Conservation (phyloP, 768 basidiomycete species). For the Lactarius akahatsu region DNA sequence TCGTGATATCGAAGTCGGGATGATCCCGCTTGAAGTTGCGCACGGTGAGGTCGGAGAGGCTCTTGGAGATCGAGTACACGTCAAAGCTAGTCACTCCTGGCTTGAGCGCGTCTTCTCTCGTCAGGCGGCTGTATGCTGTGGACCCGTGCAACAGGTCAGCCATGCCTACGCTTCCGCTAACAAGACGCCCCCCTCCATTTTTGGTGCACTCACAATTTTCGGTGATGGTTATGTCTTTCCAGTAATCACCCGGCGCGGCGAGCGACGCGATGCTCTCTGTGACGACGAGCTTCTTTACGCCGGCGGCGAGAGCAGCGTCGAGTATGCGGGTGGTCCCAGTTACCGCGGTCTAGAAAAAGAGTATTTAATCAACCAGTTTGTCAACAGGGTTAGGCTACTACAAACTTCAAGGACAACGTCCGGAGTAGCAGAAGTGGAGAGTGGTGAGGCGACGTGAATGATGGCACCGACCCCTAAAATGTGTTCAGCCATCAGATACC, state of each 20-base stretch:
- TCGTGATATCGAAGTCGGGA: slow-evolving; percentile 32
- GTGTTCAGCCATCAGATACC: not conserved
- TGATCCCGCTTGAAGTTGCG: slow-evolving; percentile 33
- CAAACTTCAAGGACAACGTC: slow-evolving; percentile 26
- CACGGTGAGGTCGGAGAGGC: slow-evolving; percentile 32
- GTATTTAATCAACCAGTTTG: not conserved
- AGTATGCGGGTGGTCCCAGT: slow-evolving; percentile 25
- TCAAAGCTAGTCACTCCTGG: slow-evolving; percentile 31
- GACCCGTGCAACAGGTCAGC: too few species aligned
- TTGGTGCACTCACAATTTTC: slow-evolving; percentile 8
- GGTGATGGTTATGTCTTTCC: slow-evolving; percentile 7
- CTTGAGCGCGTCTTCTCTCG: slow-evolving; percentile 35
- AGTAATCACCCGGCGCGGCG: not conserved
- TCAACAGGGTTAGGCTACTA: not conserved
- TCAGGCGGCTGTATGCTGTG: slow-evolving; percentile 39
- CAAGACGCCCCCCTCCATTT: too few species aligned
- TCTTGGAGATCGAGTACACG: slow-evolving; percentile 42
- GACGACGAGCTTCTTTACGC: slow-evolving; percentile 20
- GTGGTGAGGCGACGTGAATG: slow-evolving; percentile 28
- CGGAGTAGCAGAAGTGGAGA: slow-evolving; percentile 3
- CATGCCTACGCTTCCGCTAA: too few species aligned
- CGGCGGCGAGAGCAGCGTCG: slow-evolving; percentile 13
- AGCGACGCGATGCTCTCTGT: slow-evolving; percentile 21
- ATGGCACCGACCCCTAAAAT: slow-evolving; percentile 22
- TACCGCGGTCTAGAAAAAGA: slow-evolving; percentile 19